phyloP scores from a whole-genome alignment of 495 filamentous ascomycete genomes.

The Trichoderma parareesei region DNA sequence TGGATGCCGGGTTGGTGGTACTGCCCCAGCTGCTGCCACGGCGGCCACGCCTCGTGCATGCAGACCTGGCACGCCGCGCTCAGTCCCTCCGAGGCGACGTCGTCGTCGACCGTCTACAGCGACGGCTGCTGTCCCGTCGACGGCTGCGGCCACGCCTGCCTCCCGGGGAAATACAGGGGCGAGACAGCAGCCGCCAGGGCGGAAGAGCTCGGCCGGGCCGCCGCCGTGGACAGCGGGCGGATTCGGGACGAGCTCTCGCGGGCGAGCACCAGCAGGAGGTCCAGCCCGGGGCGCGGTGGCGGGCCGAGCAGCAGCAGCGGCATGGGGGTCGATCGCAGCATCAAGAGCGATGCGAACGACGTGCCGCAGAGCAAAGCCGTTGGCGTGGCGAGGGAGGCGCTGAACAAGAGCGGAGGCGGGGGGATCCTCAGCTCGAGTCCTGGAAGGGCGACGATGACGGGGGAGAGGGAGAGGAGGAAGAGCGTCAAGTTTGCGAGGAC shows the following conservation, averaged over 20 bases:
- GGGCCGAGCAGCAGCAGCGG: not conserved
- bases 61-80: constrained; percentile 50
- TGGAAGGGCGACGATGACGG: constrained; percentile 19
- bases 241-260: constrained; percentile 13
- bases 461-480: constrained; percentile 42
- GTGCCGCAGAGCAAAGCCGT: constrained; percentile 47
- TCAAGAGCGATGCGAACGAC: constrained; percentile 29
- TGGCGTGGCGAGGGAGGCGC: constrained; percentile 40
- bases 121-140: constrained; percentile 68
- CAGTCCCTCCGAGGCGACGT: constrained; percentile 8
- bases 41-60: constrained; percentile 63
- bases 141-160: constrained; percentile 66
- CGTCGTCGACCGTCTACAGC: constrained; percentile 25
- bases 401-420: constrained; percentile 17
- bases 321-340: not conserved
- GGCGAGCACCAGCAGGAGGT: constrained; percentile 13
- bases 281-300: not conserved
- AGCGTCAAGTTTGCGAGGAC: constrained; percentile 44
- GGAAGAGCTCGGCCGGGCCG: constrained; percentile 32
- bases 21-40: constrained; percentile 69
- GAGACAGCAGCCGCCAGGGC: constrained; percentile 29
- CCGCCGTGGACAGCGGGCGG: constrained; percentile 11
- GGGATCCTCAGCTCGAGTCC: constrained; percentile 39
- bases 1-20: constrained; percentile 46
- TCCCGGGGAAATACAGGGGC: constrained; percentile 53